Evolutionary conservation across 2,329 filamentous ascomycete genomes (phyloP).

Genomic region (Fusarium musae): DNA sequence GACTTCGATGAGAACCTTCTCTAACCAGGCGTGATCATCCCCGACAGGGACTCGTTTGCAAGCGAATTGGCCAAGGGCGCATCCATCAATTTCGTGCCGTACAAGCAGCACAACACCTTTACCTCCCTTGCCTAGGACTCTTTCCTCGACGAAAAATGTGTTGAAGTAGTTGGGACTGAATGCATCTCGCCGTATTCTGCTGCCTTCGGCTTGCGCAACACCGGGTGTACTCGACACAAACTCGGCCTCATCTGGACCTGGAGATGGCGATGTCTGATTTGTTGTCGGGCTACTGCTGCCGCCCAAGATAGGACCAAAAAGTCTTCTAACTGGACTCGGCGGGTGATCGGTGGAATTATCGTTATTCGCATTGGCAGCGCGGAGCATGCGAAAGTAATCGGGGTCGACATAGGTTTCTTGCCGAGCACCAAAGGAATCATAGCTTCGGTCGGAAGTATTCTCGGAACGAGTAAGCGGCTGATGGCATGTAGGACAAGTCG

Average conservation of each 20-base stretch:
- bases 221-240: conserved; percentile 66
- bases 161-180: conserved; percentile 95
- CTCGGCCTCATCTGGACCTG: conserved; percentile 52
- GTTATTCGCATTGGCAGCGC: conserved; percentile 57
- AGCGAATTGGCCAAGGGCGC: conserved; percentile 88
- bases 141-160: conserved; percentile 91
- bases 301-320: conserved; percentile 58
- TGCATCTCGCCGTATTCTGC: conserved; percentile 84
- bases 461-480: conserved; percentile 67
- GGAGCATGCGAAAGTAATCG: conserved; percentile 95
- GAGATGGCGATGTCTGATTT: conserved; percentile 25
- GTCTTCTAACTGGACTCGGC: conserved; percentile 65
- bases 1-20: conserved; percentile 93
- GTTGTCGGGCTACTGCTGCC: conserved; percentile 22
- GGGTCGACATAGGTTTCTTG: conserved; percentile 83
- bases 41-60: conserved; percentile 97
- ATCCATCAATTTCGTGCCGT: conserved; percentile 89
- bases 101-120: conserved; percentile 97
- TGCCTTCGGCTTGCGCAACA: conserved; percentile 59
- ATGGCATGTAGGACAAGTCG: conserved; percentile 92
- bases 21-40: conserved; percentile 93
- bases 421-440: conserved; percentile 55
- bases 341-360: conserved; percentile 59
- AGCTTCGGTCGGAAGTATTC: conserved; percentile 61
- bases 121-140: conserved; percentile 86